A percentile compares a stretch with the other conserved stretches of the same genome.
These are phyloP conservation scores for Aspergillus pseudotamarii DNA, from an alignment of 2,329 filamentous ascomycete genomes.

Conservation along the genomic window DNA sequence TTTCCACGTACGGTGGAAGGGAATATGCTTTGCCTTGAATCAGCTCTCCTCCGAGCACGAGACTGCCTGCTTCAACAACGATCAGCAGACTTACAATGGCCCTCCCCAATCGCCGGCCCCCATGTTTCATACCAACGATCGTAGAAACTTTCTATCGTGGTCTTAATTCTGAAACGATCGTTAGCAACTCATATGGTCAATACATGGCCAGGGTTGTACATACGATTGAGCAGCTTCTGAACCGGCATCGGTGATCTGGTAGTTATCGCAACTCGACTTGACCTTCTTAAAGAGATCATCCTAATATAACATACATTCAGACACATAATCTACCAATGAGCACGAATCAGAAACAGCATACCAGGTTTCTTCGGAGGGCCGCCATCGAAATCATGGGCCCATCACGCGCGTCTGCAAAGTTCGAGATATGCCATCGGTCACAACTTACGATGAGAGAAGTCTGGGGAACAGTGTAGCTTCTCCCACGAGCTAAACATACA, in stretches of 20 bases:
- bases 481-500: constrained; percentile 70
- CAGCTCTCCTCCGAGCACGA: constrained; percentile 11
- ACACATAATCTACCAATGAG: no score
- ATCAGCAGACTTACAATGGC: constrained; percentile 46
- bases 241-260: constrained; percentile 34
- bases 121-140: constrained; percentile 67
- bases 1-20: constrained; percentile 74
- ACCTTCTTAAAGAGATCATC: constrained; percentile 37
- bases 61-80: not conserved
- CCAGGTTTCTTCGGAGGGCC: constrained; percentile 68
- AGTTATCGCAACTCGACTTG: constrained; percentile 41
- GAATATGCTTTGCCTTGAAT: constrained; percentile 49
- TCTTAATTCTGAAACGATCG: constrained; percentile 48
- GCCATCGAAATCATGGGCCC: constrained; percentile 73
- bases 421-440: constrained; percentile 68
- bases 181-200: constrained; percentile 12
- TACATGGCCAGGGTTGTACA: constrained; percentile 14
- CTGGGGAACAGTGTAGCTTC: constrained; percentile 69
- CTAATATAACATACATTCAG: constrained; percentile 18
- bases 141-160: constrained; percentile 67
- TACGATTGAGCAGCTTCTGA: constrained; percentile 37
- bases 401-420: constrained; percentile 67
- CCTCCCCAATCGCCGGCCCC: constrained; percentile 59
- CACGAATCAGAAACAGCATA: constrained; percentile 35
- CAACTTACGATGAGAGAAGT: constrained; percentile 68